Evolutionary conservation across 441 rosid genomes (phyloP).

Genomic region (Erodium texanum): DNA sequence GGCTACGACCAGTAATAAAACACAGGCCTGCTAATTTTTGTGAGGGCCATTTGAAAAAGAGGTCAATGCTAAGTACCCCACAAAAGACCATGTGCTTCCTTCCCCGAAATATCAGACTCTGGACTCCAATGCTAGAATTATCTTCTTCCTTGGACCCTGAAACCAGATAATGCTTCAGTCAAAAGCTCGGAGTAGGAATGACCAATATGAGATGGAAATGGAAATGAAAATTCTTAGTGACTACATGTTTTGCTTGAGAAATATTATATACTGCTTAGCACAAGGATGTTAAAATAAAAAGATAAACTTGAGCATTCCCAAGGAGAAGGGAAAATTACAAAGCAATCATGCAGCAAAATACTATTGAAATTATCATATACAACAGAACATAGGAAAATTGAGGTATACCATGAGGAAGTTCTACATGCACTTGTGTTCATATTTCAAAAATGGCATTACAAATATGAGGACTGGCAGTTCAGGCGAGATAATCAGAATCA

Average conservation of each 20-base stretch:
- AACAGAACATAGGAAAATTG: background rate
- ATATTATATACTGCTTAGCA: background rate
- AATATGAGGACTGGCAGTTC: background rate
- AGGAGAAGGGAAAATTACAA: background rate
- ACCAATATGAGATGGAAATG: background rate
- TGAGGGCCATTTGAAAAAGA: conserved; percentile 1
- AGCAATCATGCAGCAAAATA: background rate
- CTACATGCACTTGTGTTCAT: background rate
- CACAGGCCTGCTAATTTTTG: conserved; percentile 19
- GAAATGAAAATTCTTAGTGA: background rate
- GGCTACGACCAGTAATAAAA: conserved; percentile 22
- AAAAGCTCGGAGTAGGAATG: background rate
- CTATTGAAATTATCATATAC: too few relatives aligned
- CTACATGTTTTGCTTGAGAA: background rate
- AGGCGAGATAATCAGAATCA: background rate
- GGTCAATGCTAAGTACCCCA: conserved; percentile 13
- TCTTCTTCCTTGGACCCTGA: conserved; percentile 99
- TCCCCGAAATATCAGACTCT: conserved; percentile 29
- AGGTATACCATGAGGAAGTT: background rate
- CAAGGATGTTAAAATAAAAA: background rate
- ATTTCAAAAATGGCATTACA: background rate
- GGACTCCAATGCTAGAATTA: conserved; percentile 74
- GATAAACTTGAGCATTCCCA: background rate
- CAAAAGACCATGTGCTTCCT: conserved; percentile 8
- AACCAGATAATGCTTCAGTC: conserved; percentile 19